These are phyloP conservation scores for Trichoderma sp. DNA, from an alignment of 2,329 filamentous ascomycete genomes.

Conservation along the genomic window DNA sequence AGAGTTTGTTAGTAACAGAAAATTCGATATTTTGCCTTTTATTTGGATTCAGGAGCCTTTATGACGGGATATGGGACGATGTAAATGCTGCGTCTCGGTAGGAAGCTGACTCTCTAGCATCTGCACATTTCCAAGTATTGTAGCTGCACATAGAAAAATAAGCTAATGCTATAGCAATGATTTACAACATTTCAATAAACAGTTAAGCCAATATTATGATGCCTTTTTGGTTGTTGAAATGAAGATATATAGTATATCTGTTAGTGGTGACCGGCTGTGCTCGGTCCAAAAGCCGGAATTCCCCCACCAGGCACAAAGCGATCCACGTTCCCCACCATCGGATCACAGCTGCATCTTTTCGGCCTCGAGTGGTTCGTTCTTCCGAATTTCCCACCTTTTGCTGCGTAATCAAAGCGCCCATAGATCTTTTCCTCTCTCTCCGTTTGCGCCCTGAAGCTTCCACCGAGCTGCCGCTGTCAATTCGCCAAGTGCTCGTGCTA, in stretches of 20 bases:
- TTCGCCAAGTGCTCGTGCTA: not conserved
- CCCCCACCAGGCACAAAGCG: not conserved
- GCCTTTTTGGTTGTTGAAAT: too few species aligned
- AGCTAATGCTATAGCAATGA: not conserved
- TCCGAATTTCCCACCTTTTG: constrained; percentile 6
- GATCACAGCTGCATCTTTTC: constrained; percentile 13
- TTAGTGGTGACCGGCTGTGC: not conserved
- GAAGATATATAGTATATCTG: not conserved
- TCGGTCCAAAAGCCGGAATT: not conserved
- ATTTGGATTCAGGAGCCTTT: not conserved
- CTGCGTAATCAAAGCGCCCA: not conserved
- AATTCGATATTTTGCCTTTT: not conserved
- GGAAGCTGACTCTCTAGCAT: not conserved
- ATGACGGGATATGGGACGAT: not conserved
- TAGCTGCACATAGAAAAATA: not conserved
- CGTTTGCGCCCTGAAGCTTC: not conserved
- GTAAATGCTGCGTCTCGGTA: not conserved
- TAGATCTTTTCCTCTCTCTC: not conserved
- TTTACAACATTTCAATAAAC: not conserved
- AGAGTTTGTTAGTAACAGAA: too few species aligned
- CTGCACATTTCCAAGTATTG: not conserved
- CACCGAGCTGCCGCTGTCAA: not conserved
- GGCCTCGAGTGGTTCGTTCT: constrained; percentile 2
- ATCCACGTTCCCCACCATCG: constrained; percentile 6
- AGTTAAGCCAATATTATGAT: too few species aligned